Conservation (phyloP, 164 flowering plant species). For the grape (Vitis vinifera) region ASM3070453v1 NC_081815.1:7893501-7894000, state of each 20-base stretch:
- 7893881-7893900: background rate
- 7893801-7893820: background rate
- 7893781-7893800: background rate
- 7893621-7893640: no score
- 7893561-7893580: no score
- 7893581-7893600: no score
- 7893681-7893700: no score
- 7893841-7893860: background rate
- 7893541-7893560: no score
- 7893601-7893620: no score
- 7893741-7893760: conserved; percentile 2
- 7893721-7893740: background rate
- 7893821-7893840: background rate
- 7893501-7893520: no score
- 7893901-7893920: background rate
- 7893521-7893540: no score
- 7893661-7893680: no score
- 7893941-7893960: background rate
- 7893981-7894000: conserved; percentile 86
- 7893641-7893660: no score
- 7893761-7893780: background rate
- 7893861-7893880: no score
- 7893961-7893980: conserved; percentile 63
- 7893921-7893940: background rate
- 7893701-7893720: background rate